Percentiles rank a stretch among this genome's conserved stretches.
These are phyloP conservation scores for Marasmius sp. DNA, from an alignment of 1,284 basidiomycete genomes.

Conservation along the genomic window DNA sequence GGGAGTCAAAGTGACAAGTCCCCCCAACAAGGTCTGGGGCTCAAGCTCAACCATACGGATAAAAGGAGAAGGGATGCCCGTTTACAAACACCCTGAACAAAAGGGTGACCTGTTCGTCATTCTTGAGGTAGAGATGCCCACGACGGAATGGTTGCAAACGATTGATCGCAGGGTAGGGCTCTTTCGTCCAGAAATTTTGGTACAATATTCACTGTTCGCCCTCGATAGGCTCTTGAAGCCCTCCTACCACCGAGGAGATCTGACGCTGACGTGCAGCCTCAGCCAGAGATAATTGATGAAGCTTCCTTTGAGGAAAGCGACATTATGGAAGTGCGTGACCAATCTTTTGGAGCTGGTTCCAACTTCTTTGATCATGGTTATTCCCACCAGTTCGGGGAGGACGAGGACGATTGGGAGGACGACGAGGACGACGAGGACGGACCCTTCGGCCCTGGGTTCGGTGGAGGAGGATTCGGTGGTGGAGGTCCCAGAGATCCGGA, in stretches of 20 bases:
- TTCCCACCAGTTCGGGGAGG: slow-evolving; percentile 70
- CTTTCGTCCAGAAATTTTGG: background rate
- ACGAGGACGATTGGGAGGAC: slow-evolving; percentile 67
- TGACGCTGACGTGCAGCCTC: slow-evolving; percentile 66
- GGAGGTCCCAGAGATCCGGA: slow-evolving; percentile 46
- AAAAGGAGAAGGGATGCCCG: slow-evolving; percentile 85
- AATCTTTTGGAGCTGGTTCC: slow-evolving; percentile 65
- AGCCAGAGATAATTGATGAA: slow-evolving; percentile 70
- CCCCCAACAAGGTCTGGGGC: slow-evolving; percentile 74
- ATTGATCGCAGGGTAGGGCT: slow-evolving; percentile 55
- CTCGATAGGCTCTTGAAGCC: slow-evolving; percentile 53
- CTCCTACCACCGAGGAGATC: slow-evolving; percentile 71
- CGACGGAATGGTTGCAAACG: slow-evolving; percentile 62
- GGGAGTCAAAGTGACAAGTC: slow-evolving; percentile 75
- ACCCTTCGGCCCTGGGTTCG: slow-evolving; percentile 25
- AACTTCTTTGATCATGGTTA: slow-evolving; percentile 74
- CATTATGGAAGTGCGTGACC: slow-evolving; percentile 76
- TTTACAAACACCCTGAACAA: slow-evolving; percentile 61
- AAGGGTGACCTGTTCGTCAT: slow-evolving; percentile 84
- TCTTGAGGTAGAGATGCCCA: slow-evolving; percentile 85
- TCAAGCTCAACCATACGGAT: slow-evolving; percentile 74
- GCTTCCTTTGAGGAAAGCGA: slow-evolving; percentile 73
- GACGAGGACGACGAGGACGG: slow-evolving; percentile 57
- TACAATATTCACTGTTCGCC: slow-evolving; percentile 2
- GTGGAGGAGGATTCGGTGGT: slow-evolving; percentile 33